Base-by-base conservation (phyloP, 2,329 filamentous ascomycete species). In the Paraphaeosphaeria sporulosa region DNA sequence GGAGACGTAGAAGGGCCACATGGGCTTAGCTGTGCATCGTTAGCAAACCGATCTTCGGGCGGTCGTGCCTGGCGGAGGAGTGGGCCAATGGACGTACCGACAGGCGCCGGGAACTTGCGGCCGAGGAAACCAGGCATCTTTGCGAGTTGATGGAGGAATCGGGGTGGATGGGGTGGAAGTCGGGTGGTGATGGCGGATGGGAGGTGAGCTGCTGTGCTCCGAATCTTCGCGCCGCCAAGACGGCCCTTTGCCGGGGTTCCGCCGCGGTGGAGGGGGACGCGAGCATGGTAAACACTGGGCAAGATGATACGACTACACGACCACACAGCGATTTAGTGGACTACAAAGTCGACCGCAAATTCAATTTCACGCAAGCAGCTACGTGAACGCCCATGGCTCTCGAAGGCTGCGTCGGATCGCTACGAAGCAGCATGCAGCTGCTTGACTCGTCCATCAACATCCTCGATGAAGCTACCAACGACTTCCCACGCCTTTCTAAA, bases 1-100 rank as follows among this genome's bases (percentile, higher is more conserved):
- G 80, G 94, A 94, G 81, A 87, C 86, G 86, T 94, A 95, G 88
- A 98, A 98, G 72, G 94, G 94, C 80, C 88, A 89, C 89, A 96
- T 89, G 74, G 94, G 93, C 86, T 88, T 87, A 84, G 92, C 94
- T 98, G 78, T 79, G 76, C 71, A 69, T 61, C 62, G 60, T 78
- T 73, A 78, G 76, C 69, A 61, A 3, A 52, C 63, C 46, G 25
- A 60, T 49, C 62, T 52, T 47, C 48, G 46, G 44, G 15, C 25
- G 30, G 36, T 38, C 7, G n/a, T 44, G 44, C 56, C 52, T 44
- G 43, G 30, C 46, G 47, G 32, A 50, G 55, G 55, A 55, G 47
- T 36, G 43, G 56, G 32, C 55, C 58, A 61, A 51, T 62, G 64
- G 60, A 79, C 81, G 61, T 78, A 84, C 83, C 79, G 69, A 85